Percentiles rank a stretch among this genome's conserved stretches.
These are phyloP conservation scores for Fragaria nilgerrensis DNA, from an alignment of 306 rosid genomes.

Conservation along the genomic window DNA sequence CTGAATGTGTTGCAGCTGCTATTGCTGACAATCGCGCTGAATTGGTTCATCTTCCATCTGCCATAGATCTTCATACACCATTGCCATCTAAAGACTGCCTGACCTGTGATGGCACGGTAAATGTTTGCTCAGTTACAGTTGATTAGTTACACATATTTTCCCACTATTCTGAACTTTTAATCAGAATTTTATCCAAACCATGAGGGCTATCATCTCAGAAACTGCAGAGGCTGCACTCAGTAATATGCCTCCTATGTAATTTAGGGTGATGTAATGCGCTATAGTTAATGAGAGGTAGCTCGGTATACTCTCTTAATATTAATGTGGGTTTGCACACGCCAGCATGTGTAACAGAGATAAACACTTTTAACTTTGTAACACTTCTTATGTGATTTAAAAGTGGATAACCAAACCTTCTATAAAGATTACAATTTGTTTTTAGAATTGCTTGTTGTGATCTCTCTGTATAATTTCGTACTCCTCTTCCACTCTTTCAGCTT, in stretches of 20 bases:
- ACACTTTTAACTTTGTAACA: background rate
- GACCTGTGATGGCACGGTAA: constrained; percentile 92
- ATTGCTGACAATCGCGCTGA: constrained; percentile 75
- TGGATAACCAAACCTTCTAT: background rate
- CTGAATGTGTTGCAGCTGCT: constrained; percentile 85
- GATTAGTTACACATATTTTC: constrained; percentile 1
- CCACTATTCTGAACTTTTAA: background rate
- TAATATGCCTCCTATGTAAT: background rate
- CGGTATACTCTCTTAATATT: background rate
- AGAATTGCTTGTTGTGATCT: background rate
- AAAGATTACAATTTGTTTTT: background rate
- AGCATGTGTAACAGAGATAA: background rate
- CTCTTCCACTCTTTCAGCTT: constrained; percentile 9
- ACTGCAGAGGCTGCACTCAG: background rate
- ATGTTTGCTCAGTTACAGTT: background rate
- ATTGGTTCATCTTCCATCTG: constrained; percentile 83
- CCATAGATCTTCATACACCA: constrained; percentile 57
- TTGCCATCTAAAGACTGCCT: constrained; percentile 93
- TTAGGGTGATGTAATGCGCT: background rate
- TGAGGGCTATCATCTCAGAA: constrained; percentile 2
- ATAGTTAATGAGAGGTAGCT: background rate
- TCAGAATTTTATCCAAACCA: constrained; percentile 1
- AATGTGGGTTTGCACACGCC: background rate
- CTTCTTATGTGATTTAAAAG: background rate
- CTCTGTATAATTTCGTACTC: background rate